These are phyloP conservation scores for Raffaelea deltoideospora DNA, from an alignment of 2,329 filamentous ascomycete genomes.

Conservation along the genomic window DNA sequence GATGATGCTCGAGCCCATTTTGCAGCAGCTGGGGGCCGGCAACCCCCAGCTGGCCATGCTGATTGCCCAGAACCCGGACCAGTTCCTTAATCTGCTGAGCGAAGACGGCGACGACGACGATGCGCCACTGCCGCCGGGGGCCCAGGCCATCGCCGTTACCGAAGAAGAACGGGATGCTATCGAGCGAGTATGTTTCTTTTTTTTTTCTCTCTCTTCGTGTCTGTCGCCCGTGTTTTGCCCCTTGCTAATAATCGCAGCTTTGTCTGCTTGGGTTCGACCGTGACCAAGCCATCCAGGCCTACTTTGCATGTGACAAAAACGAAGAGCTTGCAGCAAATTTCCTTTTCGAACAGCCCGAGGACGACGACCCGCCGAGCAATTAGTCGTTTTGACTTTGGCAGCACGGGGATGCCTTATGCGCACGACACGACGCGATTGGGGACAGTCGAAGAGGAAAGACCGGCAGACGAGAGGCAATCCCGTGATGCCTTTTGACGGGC, in stretches of 20 bases:
- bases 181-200: constrained; percentile 72
- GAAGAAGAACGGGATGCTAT: constrained; percentile 96
- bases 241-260: constrained; percentile 37
- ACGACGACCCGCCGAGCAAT: constrained; percentile 42
- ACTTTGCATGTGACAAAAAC: constrained; percentile 99
- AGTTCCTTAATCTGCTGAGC: constrained; percentile 79
- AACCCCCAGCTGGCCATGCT: constrained; percentile 90
- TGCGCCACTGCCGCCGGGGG: constrained; percentile 69
- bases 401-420: too few relatives aligned
- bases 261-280: constrained; percentile 87
- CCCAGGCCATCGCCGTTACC: constrained; percentile 80
- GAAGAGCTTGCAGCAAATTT: constrained; percentile 97
- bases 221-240: not conserved
- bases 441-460: too few relatives aligned
- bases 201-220: not conserved
- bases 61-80: constrained; percentile 82
- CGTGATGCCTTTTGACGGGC: too few relatives aligned
- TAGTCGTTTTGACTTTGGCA: too few relatives aligned
- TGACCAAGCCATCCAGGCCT: constrained; percentile 90
- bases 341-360: constrained; percentile 90
- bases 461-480: too few relatives aligned
- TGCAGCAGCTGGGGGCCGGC: constrained; percentile 87
- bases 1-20: constrained; percentile 94
- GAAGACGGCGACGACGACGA: constrained; percentile 72
- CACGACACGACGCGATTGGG: too few relatives aligned